phyloP scores from a whole-genome alignment of 306 rosid genomes.

The Rubus parviflorus region DNA sequence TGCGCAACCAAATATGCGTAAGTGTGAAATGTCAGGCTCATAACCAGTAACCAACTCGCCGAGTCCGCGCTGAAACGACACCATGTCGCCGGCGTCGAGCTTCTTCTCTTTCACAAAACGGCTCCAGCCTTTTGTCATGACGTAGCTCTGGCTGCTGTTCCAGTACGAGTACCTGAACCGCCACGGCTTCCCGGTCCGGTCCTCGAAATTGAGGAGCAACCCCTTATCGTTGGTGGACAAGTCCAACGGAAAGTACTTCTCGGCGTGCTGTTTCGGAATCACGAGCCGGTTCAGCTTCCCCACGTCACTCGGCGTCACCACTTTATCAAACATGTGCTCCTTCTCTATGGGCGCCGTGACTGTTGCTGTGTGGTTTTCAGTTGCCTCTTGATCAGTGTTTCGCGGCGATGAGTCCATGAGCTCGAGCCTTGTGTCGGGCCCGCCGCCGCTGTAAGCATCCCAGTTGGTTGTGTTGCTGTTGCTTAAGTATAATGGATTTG shows the following conservation, averaged over 20 bases:
- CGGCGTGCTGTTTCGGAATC: conserved; percentile 55
- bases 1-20: too few relatives aligned
- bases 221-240: conserved; percentile 79
- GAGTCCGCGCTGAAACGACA: conserved; percentile 78
- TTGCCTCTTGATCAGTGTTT: neutral
- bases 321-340: conserved; percentile 55
- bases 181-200: conserved; percentile 76
- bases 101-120: conserved; percentile 89
- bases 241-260: conserved; percentile 53
- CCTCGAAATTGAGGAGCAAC: conserved; percentile 69
- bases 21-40: too few relatives aligned
- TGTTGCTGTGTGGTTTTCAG: neutral
- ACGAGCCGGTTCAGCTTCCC: conserved; percentile 50
- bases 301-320: conserved; percentile 54
- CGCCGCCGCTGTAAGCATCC: neutral
- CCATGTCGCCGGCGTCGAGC: conserved; percentile 88
- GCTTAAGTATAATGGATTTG: too few relatives aligned
- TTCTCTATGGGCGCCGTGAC: conserved; percentile 5
- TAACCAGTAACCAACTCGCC: too few relatives aligned
- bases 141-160: conserved; percentile 98
- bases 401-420: conserved; percentile 32
- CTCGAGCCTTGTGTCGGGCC: conserved; percentile 33
- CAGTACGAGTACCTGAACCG: conserved; percentile 90
- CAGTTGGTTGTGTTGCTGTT: neutral
- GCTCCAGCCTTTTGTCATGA: conserved; percentile 98